Evolutionary conservation across 192 early-diverging fungal genomes (phyloP).

Genomic region (Geosiphon pyriformis): DNA sequence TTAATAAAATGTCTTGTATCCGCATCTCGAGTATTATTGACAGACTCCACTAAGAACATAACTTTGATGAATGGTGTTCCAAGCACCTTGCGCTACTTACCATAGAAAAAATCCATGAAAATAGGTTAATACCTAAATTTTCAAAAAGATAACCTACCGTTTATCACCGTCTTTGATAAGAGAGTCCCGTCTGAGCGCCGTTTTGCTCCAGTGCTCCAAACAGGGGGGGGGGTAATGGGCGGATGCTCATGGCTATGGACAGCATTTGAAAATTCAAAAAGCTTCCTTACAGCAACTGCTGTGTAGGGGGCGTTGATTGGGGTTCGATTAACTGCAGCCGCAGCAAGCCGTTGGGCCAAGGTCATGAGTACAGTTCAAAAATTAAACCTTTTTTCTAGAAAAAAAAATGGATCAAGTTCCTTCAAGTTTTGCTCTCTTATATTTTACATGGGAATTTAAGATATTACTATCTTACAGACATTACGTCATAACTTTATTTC

Average conservation of each 20-base stretch:
- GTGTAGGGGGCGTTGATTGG: constrained; percentile 43
- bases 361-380: too few species aligned
- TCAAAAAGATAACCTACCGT: constrained; percentile 34
- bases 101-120: background rate
- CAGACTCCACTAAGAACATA: too few species aligned
- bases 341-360: constrained; percentile 39
- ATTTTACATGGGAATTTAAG: too few species aligned
- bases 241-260: constrained; percentile 37
- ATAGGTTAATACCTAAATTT: background rate
- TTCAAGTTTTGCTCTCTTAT: too few species aligned
- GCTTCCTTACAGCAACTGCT: constrained; percentile 36
- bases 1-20: too few species aligned
- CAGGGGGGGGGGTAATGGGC: constrained; percentile 3
- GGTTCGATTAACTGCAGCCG: constrained; percentile 49
- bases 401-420: too few species aligned
- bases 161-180: constrained; percentile 40
- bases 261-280: constrained; percentile 37
- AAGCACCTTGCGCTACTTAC: too few species aligned
- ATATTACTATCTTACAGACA: too few species aligned
- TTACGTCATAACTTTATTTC: too few species aligned
- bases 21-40: too few species aligned
- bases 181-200: constrained; percentile 31
- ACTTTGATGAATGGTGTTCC: too few species aligned
- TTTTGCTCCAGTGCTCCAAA: constrained; percentile 26
- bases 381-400: too few species aligned